These are phyloP conservation scores for Umbelopsis sp. DNA, from an alignment of 371 early-diverging fungal species.

Conservation along the genomic window DNA sequence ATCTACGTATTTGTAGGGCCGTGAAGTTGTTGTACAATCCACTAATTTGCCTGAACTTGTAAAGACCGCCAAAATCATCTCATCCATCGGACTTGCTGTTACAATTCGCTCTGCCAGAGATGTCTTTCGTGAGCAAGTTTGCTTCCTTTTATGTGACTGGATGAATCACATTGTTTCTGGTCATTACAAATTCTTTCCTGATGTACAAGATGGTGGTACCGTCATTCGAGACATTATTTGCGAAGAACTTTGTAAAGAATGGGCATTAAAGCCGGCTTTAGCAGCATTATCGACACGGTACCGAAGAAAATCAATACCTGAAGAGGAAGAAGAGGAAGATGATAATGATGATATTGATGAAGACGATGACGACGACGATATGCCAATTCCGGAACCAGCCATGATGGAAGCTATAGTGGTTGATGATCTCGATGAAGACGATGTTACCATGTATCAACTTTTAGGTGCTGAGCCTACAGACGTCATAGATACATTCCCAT, in stretches of 20 bases:
- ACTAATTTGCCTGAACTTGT: slow-evolving; percentile 63
- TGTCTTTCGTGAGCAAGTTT: slow-evolving; percentile 81
- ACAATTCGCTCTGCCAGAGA: slow-evolving; percentile 83
- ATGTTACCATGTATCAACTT: slow-evolving; percentile 14
- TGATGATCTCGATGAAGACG: slow-evolving; percentile 26
- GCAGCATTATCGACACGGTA: slow-evolving; percentile 41
- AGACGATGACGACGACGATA: slow-evolving; percentile 11
- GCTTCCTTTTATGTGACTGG: slow-evolving; percentile 77
- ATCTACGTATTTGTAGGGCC: slow-evolving; percentile 57
- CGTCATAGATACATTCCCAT: slow-evolving; percentile 17
- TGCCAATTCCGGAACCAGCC: neutral
- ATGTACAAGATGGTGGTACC: slow-evolving; percentile 43
- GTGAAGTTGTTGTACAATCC: slow-evolving; percentile 75
- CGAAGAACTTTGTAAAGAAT: slow-evolving; percentile 69
- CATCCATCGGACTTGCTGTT: slow-evolving; percentile 76
- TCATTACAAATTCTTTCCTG: slow-evolving; percentile 58
- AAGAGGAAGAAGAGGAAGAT: slow-evolving; percentile 14
- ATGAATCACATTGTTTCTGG: slow-evolving; percentile 72
- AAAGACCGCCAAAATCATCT: slow-evolving; percentile 66
- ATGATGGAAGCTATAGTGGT: slow-evolving; percentile 14
- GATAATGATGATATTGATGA: slow-evolving; percentile 15
- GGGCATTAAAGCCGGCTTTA: slow-evolving; percentile 46
- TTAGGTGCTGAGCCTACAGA: slow-evolving; percentile 17
- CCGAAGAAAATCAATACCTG: slow-evolving; percentile 36
- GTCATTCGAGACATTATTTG: slow-evolving; percentile 70